Percentiles rank a stretch among this genome's conserved stretches.
Evolutionary conservation across 1,139 yeast species (phyloP).

Genomic region (Geotrichum australiense): DNA sequence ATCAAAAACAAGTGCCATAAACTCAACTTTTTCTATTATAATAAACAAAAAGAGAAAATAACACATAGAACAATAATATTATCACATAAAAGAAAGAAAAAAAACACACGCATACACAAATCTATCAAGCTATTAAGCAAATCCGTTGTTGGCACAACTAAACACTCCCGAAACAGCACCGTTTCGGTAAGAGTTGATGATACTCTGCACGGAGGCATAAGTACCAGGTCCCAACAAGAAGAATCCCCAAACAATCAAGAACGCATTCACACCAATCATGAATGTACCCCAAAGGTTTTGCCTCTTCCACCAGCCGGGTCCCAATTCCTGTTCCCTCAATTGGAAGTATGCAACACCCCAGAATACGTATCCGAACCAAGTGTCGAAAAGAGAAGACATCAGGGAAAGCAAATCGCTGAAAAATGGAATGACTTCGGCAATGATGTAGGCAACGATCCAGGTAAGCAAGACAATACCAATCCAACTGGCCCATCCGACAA

Average conservation of each 20-base stretch:
- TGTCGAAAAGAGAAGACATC: constrained; percentile 56
- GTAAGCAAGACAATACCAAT: constrained; percentile 37
- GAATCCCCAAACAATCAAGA: constrained; percentile 42
- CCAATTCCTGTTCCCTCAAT: constrained; percentile 27
- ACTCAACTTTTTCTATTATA: too few species aligned
- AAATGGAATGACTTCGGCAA: constrained; percentile 60
- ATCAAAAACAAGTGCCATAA: too few species aligned
- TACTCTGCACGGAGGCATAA: constrained; percentile 49
- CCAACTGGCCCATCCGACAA: constrained; percentile 51
- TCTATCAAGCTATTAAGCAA: constrained; percentile 9
- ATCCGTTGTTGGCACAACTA: constrained; percentile 44
- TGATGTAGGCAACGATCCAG: constrained; percentile 49
- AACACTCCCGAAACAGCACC: constrained; percentile 47
- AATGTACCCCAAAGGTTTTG: constrained; percentile 25
- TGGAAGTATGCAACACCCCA: constrained; percentile 58
- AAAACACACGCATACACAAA: too few species aligned
- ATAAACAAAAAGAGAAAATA: too few species aligned
- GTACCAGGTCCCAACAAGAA: constrained; percentile 55
- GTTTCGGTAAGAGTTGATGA: constrained; percentile 43
- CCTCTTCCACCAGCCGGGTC: constrained; percentile 28
- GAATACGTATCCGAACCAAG: constrained; percentile 59
- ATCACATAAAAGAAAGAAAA: too few species aligned
- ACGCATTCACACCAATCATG: constrained; percentile 36
- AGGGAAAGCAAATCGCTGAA: constrained; percentile 51
- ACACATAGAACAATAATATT: too few species aligned